phyloP scores from a whole-genome alignment of 2,329 filamentous ascomycete species.

The Alternaria arbusti region DNA sequence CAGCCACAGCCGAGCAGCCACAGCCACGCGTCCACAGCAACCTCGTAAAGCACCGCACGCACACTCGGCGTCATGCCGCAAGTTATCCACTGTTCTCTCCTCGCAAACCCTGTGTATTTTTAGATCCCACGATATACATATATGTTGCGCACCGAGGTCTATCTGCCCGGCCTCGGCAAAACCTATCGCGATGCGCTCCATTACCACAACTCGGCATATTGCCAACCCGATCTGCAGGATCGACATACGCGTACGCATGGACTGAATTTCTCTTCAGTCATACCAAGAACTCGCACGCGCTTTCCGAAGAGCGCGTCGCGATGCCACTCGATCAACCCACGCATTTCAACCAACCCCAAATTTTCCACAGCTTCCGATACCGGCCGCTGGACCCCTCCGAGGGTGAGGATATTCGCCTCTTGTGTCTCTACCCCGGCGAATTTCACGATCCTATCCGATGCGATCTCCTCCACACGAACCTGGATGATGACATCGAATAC shows the following conservation, averaged over 20 bases:
- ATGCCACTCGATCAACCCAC: conserved; percentile 5
- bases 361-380: conserved; percentile 4
- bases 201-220: conserved; percentile 5
- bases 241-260: conserved; percentile 4
- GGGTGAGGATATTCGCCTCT: conserved; percentile 10
- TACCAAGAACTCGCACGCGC: conserved; percentile 11
- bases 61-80: not conserved
- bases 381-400: conserved; percentile 8
- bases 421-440: conserved; percentile 12
- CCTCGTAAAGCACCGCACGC: not conserved
- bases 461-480: conserved; percentile 10
- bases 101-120: conserved; percentile 5
- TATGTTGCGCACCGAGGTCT: not conserved
- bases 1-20: conserved; percentile 13
- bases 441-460: conserved; percentile 12
- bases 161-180: not conserved
- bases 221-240: conserved; percentile 13
- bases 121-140: conserved; percentile 3
- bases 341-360: not conserved
- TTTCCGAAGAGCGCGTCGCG: conserved; percentile 8
- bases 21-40: conserved; percentile 13
- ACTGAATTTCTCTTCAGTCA: conserved; percentile 14
- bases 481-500: conserved; percentile 18
- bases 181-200: conserved; percentile 5
- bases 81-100: not conserved